A percentile compares a stretch with the other conserved stretches of the same genome.
Evolutionary conservation across 1,284 basidiomycete genomes (phyloP).

Genomic region (Marasmius oreades): DNA sequence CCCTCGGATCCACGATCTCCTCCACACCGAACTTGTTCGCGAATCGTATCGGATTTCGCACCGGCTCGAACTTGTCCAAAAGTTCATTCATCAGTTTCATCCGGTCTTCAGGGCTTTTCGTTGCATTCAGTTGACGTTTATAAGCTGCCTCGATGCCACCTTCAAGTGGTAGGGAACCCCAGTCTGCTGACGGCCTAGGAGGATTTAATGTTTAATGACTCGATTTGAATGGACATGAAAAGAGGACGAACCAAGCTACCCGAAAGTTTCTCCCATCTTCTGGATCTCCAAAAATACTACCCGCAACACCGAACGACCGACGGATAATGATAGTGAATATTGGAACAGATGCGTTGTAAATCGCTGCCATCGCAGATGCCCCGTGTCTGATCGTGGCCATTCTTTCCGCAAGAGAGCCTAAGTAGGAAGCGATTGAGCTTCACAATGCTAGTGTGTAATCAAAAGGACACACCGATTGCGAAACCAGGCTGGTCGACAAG

Average conservation of each 20-base stretch:
- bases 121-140: slow-evolving; percentile 35
- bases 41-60: slow-evolving; percentile 35
- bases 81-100: slow-evolving; percentile 35
- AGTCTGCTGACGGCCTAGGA: slow-evolving; percentile 40
- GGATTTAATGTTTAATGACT: neutral
- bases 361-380: slow-evolving; percentile 34
- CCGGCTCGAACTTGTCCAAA: slow-evolving; percentile 34
- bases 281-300: slow-evolving; percentile 36
- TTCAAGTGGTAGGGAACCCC: slow-evolving; percentile 41
- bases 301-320: slow-evolving; percentile 40
- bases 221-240: neutral
- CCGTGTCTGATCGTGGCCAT: slow-evolving; percentile 40
- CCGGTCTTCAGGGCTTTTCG: slow-evolving; percentile 29
- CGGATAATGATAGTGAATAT: slow-evolving; percentile 39
- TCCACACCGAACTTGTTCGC: slow-evolving; percentile 38
- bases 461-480: slow-evolving; percentile 26
- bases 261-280: slow-evolving; percentile 34
- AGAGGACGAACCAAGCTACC: slow-evolving; percentile 34
- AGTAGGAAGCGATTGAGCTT: neutral
- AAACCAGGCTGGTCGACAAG: slow-evolving; percentile 38
- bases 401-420: slow-evolving; percentile 36
- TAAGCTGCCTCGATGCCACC: slow-evolving; percentile 43
- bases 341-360: slow-evolving; percentile 36
- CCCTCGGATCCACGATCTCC: slow-evolving; percentile 40
- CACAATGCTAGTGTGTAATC: neutral